Conservation (phyloP, 495 filamentous ascomycete species). For the Umbilicaria muhlenbergii region DNA sequence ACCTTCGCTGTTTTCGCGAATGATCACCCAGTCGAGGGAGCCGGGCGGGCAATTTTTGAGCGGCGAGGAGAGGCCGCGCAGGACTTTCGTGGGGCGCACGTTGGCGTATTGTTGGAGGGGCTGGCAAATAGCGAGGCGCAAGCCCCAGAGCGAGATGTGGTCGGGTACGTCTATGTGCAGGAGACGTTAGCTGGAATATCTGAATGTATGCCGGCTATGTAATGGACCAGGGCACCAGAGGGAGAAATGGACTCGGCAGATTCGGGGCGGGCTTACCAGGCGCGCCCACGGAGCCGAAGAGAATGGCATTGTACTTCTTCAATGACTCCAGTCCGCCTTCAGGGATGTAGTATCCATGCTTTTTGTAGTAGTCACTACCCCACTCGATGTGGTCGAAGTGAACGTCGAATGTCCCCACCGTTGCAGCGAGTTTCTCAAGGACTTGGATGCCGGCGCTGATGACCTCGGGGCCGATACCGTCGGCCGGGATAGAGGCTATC, state of each 20-base stretch:
- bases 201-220: no score
- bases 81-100: conserved; percentile 34
- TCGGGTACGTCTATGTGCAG: conserved; percentile 32
- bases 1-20: conserved; percentile 43
- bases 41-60: conserved; percentile 25
- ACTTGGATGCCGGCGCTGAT: conserved; percentile 36
- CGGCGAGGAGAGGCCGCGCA: conserved; percentile 33
- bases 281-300: conserved; percentile 41
- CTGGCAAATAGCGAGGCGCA: conserved; percentile 38
- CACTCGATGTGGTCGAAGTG: conserved; percentile 34
- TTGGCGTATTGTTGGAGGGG: conserved; percentile 41
- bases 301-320: conserved; percentile 37
- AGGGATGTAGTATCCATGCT: conserved; percentile 35
- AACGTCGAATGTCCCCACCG: conserved; percentile 23
- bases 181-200: no score
- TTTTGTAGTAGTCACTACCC: conserved; percentile 37
- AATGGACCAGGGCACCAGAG: no score
- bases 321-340: conserved; percentile 34
- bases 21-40: conserved; percentile 38
- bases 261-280: conserved; percentile 7
- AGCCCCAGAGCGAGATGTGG: conserved; percentile 40
- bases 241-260: not conserved
- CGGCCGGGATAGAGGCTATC: conserved; percentile 37
- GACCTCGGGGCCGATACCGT: conserved; percentile 40
- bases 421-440: conserved; percentile 28